Evolutionary conservation across 2,329 filamentous ascomycete species (phyloP).

Genomic region (Penicillium corylophilum): DNA sequence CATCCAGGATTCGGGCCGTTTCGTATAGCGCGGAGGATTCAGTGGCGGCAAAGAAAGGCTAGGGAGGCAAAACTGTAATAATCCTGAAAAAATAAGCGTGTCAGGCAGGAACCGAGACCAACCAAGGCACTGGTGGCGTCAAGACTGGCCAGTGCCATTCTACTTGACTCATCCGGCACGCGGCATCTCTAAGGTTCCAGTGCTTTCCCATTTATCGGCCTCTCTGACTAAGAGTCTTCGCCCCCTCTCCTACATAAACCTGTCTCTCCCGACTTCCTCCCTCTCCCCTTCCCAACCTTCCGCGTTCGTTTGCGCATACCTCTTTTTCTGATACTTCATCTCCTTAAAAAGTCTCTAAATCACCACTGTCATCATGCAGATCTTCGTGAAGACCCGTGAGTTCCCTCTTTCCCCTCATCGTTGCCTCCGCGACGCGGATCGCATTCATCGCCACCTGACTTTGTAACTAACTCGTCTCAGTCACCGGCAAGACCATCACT

Average conservation of each 20-base stretch:
- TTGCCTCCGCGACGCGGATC: slow-evolving; percentile 21
- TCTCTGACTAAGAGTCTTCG: slow-evolving; percentile 21
- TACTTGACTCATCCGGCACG: slow-evolving; percentile 28
- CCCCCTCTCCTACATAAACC: slow-evolving; percentile 24
- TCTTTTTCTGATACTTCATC: slow-evolving; percentile 10
- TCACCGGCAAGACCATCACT: slow-evolving; percentile 51
- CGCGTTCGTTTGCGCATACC: slow-evolving; percentile 15
- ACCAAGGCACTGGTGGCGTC: slow-evolving; percentile 15
- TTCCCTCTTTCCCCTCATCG: slow-evolving; percentile 28
- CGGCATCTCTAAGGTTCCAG: slow-evolving; percentile 19
- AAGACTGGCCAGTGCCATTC: slow-evolving; percentile 13
- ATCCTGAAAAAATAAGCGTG: background rate
- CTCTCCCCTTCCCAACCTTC: slow-evolving; percentile 18
- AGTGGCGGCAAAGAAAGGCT: background rate
- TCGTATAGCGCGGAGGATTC: background rate
- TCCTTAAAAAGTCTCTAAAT: slow-evolving; percentile 12
- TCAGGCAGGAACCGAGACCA: background rate
- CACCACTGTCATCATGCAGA: slow-evolving; percentile 70
- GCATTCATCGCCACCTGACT: slow-evolving; percentile 7
- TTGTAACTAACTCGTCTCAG: slow-evolving; percentile 33
- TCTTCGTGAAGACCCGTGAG: slow-evolving; percentile 96
- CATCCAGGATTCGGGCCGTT: background rate
- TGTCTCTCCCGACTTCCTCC: slow-evolving; percentile 19
- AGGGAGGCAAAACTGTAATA: background rate
- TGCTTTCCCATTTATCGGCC: slow-evolving; percentile 22